These are phyloP conservation scores for Pleochaeta shiraiana DNA, from an alignment of 2,329 filamentous ascomycete species.

Conservation along the genomic window DNA sequence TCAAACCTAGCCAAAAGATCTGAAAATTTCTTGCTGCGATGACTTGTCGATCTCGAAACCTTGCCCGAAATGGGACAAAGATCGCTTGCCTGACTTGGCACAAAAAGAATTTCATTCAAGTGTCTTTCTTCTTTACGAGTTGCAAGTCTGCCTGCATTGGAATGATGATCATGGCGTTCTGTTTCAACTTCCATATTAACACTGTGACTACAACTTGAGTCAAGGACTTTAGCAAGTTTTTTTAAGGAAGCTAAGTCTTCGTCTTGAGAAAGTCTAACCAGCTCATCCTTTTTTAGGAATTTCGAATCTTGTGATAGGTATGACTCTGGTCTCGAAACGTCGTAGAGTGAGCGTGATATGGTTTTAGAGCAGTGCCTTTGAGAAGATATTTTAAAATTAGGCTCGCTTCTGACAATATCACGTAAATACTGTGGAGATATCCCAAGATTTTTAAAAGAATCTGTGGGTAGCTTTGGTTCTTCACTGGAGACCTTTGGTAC, in stretches of 20 bases:
- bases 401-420: no score
- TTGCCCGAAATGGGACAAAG: neutral
- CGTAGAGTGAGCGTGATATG: no score
- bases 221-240: neutral
- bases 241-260: neutral
- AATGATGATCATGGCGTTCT: neutral
- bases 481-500: no score
- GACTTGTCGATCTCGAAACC: neutral
- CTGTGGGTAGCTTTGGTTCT: no score
- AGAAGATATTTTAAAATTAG: no score
- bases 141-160: neutral
- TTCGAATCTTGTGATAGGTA: neutral
- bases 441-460: no score
- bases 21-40: conserved; percentile 11
- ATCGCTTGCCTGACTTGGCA: neutral
- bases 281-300: neutral
- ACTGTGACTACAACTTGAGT: neutral
- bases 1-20: conserved; percentile 16
- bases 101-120: neutral
- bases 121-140: neutral
- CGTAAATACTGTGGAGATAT: no score
- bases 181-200: neutral
- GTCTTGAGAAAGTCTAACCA: neutral
- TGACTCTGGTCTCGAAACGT: no score
- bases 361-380: no score